Base-by-base conservation (phyloP, 2,329 filamentous ascomycete genomes). In the Penicillium hesseltinei region DNA sequence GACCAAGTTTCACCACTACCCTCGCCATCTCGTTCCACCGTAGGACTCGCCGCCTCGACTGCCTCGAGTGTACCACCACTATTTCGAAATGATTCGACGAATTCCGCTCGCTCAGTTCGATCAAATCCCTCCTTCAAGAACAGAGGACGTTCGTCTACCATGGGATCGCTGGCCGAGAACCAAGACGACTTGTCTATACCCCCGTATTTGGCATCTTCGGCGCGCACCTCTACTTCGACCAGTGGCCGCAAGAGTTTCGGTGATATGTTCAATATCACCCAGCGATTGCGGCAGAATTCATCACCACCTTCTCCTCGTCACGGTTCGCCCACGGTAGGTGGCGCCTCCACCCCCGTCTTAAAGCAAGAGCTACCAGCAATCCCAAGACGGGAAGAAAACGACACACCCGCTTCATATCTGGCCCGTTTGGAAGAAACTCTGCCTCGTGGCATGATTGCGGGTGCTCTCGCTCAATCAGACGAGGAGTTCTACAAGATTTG, bases 191-290 rank as follows among this genome's bases (percentile, higher is more conserved):
- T 88, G 35, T 85, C 87, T 53, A 82, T 85, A 7, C 86, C 88
- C 3, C 86, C 87, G 4, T 84, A 84, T 25, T 75, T 86, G n/a
- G 69, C 74, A 10, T 77, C 74, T 4, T 81, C 80, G 2, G 81
- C 78, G 4, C 83, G 92, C 51, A 92, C 86, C 6, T 96, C 92
- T 1, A 91, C 88, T 1, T 96, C 91, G 0, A 93, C 88, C 0
- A 82, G 78, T n/a, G 92, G 92, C 5, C 85, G 94, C 54, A 94
- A 92, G 75, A 97, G 93, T 74, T 91, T 99, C 66, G 91, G 92
- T 52, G 94, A 96, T 64, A 79, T 97, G 21, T 87, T 99, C 67
- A 88, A 86, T 15, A 78, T 97, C 35, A 81, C 84, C 21, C 83
- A 86, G 61, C 85, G 92, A 61, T 82, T 96, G 58, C 85, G 93